phyloP scores from a whole-genome alignment of 306 rosid species.

The Ceratonia siliqua region DNA sequence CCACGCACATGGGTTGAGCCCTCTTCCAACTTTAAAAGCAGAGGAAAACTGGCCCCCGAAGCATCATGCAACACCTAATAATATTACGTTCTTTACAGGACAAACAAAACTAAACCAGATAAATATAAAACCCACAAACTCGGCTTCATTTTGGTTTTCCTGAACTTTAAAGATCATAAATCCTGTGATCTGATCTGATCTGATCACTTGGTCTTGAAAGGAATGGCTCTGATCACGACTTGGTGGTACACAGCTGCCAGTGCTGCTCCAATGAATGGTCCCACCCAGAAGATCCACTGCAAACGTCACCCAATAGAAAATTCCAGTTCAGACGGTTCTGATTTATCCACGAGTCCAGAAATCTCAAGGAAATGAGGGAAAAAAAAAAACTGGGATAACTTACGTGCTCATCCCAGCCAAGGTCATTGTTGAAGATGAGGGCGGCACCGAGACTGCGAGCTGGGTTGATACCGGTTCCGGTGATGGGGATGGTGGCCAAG shows the following conservation, averaged over 20 bases:
- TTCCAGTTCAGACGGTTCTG: neutral
- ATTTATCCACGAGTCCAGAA: neutral
- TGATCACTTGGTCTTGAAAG: conserved; percentile 54
- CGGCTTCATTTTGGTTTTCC: neutral
- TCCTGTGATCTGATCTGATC: conserved; percentile 24
- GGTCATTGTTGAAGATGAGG: conserved; percentile 52
- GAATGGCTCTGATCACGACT: conserved; percentile 57
- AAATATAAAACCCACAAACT: conserved; percentile 35
- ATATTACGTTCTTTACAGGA: conserved; percentile 41
- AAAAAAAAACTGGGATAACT: neutral
- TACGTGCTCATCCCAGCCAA: conserved; percentile 57
- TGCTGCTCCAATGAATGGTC: conserved; percentile 57
- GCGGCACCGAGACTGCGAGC: conserved; percentile 62
- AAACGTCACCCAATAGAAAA: neutral
- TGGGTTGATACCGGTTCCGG: conserved; percentile 60
- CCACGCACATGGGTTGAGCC: conserved; percentile 42
- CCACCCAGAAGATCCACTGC: conserved; percentile 65
- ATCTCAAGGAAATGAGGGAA: neutral
- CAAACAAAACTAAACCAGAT: neutral
- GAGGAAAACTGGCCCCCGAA: conserved; percentile 40
- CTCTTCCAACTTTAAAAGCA: conserved; percentile 40
- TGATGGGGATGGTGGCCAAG: conserved; percentile 58
- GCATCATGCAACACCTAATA: conserved; percentile 28
- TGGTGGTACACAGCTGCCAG: conserved; percentile 57
- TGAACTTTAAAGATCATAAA: neutral